Evolutionary conservation across 2,329 filamentous ascomycete species (phyloP).

Genomic region (Aspergillus vadensis): DNA sequence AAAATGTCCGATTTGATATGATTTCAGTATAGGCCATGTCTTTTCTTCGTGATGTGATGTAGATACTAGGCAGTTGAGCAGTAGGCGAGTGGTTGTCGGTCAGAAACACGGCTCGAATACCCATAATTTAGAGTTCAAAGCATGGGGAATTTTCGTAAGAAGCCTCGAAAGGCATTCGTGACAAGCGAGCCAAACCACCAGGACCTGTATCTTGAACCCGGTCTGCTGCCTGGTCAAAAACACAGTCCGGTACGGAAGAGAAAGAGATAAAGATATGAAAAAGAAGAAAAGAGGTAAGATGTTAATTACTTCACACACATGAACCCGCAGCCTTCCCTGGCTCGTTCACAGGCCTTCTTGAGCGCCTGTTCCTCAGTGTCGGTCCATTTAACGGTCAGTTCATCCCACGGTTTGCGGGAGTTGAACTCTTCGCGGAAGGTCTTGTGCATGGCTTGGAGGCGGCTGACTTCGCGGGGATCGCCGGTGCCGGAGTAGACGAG

Average conservation of each 20-base stretch:
- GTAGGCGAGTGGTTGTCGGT: neutral
- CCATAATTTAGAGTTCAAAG: neutral
- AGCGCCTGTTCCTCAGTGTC: slow-evolving; percentile 64
- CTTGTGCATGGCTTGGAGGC: slow-evolving; percentile 59
- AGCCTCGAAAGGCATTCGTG: neutral
- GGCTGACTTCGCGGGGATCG: slow-evolving; percentile 59
- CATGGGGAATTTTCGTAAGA: neutral
- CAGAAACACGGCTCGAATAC: neutral
- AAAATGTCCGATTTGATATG: neutral
- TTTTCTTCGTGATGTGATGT: neutral
- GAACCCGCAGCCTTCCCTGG: slow-evolving; percentile 61
- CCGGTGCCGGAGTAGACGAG: slow-evolving; percentile 67
- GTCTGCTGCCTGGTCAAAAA: slow-evolving; percentile 2
- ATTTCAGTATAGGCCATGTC: neutral
- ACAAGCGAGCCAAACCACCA: neutral
- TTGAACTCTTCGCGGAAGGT: slow-evolving; percentile 59
- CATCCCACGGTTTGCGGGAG: slow-evolving; percentile 62
- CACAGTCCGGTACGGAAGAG: neutral
- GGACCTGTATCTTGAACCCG: neutral
- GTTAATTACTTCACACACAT: slow-evolving; percentile 57
- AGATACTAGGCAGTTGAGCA: neutral
- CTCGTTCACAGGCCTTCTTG: slow-evolving; percentile 57
- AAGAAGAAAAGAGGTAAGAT: neutral
- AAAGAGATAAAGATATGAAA: neutral
- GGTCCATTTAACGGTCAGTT: slow-evolving; percentile 65